Evolutionary conservation across 208 protist species (phyloP), one percentile per base, ranked within the genome.

Genomic region (Crithidia fasciculata): DNA sequence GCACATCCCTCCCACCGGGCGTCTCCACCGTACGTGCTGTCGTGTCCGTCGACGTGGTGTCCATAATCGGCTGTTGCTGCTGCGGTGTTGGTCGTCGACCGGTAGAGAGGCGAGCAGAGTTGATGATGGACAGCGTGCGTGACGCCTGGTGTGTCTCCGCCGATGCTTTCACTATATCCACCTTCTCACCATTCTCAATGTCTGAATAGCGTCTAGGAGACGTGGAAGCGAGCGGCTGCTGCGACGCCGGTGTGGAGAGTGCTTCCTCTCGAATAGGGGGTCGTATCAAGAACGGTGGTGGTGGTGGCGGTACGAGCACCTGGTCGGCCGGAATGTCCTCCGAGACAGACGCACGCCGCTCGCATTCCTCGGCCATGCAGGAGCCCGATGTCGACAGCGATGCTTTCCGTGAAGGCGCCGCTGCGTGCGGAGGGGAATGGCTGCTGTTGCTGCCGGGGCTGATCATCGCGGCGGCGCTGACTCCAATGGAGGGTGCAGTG

Each of bases 311-410:
- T 6, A 19, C 37, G 37, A 18, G 37, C n/a, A 56, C n/a, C 36
- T 19, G 61, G 15, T 52, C 62, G 10, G 62, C 62, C 10, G 47
- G 71, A 15, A 63, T 62, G 15, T 28, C 53, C 49, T 63, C 62
- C 44, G 62, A 28, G 54, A 53, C 43, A 8, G 44, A 19, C 6
- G 18, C 43, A 12, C 44, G 54, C 10, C 50, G 54, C 12, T 28
- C 36, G 44, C 16, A 41, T n/a, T 76, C 71, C 39, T 64, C 62
- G 2, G 45, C 49, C 16, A 39, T n/a, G 55, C 49, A 57, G 43
- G 28, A 53, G 16, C 54, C 65, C 39, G 19, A 61, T 10, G 62
- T 18, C 9, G 47, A n/a, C 4, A 7, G 62, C 8, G 62, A 68
- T 4, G 62, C 49, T 9, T 39, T 57, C 18, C 37, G 62, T 4